phyloP scores from a whole-genome alignment of 1,284 basidiomycete genomes.

The Heterobasidion annosum region DNA sequence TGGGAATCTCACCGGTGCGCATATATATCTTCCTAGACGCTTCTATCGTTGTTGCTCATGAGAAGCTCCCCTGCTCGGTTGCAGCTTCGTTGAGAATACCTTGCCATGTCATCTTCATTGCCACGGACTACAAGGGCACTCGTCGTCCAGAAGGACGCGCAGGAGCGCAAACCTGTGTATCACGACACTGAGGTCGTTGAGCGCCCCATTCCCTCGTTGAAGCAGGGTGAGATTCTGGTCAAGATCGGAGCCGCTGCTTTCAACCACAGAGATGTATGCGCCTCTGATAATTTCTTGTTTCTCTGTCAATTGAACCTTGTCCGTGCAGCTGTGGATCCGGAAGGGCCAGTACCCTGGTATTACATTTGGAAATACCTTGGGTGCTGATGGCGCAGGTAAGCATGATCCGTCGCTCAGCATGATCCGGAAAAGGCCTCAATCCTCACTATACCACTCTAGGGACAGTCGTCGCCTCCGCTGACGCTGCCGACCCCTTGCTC shows the following conservation, averaged over 20 bases:
- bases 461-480: slow-evolving; percentile 47
- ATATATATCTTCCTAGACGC: no score
- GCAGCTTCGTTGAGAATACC: not conserved
- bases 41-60: no score
- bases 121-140: slow-evolving; percentile 22
- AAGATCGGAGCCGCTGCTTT: slow-evolving; percentile 64
- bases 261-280: slow-evolving; percentile 70
- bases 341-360: slow-evolving; percentile 66
- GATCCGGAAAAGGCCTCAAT: no score
- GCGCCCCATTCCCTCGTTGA: slow-evolving; percentile 36
- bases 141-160: slow-evolving; percentile 27
- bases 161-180: slow-evolving; percentile 25
- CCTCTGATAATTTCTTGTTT: not conserved
- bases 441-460: slow-evolving; percentile 30
- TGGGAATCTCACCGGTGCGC: no score
- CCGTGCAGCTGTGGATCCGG: slow-evolving; percentile 61
- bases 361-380: slow-evolving; percentile 49
- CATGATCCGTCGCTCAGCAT: not conserved
- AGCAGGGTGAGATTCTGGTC: slow-evolving; percentile 52
- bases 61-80: no score
- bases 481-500: slow-evolving; percentile 47
- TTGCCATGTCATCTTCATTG: not conserved
- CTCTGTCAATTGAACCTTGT: slow-evolving; percentile 1
- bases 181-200: slow-evolving; percentile 47
- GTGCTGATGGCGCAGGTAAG: slow-evolving; percentile 69